Evolutionary conservation across 2,329 filamentous ascomycete species (phyloP), one percentile per base, ranked within the genome.

Genomic region (Aspergillus sp.): DNA sequence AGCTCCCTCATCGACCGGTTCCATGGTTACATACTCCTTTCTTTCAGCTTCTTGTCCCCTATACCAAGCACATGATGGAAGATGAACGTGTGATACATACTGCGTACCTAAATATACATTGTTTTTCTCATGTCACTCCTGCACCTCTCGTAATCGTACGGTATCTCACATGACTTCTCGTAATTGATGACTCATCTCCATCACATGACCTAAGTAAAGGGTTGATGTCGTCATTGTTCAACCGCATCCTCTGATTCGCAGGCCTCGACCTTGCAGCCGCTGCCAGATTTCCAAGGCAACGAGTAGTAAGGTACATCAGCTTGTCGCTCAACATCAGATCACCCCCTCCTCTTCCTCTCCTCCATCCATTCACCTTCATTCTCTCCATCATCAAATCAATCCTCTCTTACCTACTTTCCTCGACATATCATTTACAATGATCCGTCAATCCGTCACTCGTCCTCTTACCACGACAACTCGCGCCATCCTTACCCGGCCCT

Each of bases 381-480:
- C 39, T 50, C 52, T 49, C 11, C 33, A 40, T 45, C 41, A 19
- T 37, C 44, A 31, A 54, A 31, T n/a, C 15, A 4, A 54, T 43
- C 17, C 19, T 9, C 12, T 17, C 35, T 39, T 35, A n/a, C 27
- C 52, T 37, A 50, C 49, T 39, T 44, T 37, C 49, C 60, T 21
- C 58, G 70, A 82, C 39, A 35, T 27, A 23, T 24, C 41, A 24
- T 44, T 57, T 57, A 63, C 33, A 33, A 92, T 93, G 89, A 82
- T 90, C 71, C 87, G 88, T 73, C 85, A 87, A 73, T 77, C 82
- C 66, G 75, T 87, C 70, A 73, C 79, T 74, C 84, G 84, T 76
- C 77, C 80, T 67, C 76, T 80, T 68, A 80, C 82, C 72, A 81
- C 85, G 68, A 78, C 83, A 66, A 78, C 76, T 70, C 76, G 81